phyloP scores from a whole-genome alignment of 2,329 filamentous ascomycete genomes.

The Trichoderma gracile region DNA sequence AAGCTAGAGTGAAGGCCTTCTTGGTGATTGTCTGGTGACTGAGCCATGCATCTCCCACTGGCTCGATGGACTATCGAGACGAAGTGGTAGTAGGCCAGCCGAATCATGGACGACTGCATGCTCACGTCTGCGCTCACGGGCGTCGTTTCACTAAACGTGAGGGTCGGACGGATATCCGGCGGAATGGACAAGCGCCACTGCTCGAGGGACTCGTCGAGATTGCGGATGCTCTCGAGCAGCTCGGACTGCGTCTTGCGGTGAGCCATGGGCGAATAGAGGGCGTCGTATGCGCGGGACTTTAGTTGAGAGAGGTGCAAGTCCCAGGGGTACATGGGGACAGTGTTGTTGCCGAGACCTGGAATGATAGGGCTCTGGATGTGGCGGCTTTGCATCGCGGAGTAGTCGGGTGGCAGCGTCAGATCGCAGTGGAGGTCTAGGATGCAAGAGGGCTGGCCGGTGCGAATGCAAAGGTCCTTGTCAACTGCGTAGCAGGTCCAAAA shows the following conservation, averaged over 20 bases:
- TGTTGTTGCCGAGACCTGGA: background rate
- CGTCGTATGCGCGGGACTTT: background rate
- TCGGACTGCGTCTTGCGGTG: background rate
- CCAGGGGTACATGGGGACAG: constrained; percentile 5
- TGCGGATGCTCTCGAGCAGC: background rate
- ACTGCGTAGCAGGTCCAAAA: constrained; percentile 5
- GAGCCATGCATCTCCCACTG: background rate
- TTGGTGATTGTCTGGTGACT: background rate
- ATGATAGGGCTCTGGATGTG: background rate
- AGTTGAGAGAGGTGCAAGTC: background rate
- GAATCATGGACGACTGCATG: constrained; percentile 7
- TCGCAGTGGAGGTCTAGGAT: background rate
- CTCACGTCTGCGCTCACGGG: background rate
- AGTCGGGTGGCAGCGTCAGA: background rate
- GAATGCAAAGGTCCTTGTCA: background rate
- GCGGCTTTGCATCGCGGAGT: background rate
- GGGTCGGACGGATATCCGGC: background rate
- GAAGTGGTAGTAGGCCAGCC: background rate
- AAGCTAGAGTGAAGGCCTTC: background rate
- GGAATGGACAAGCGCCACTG: background rate
- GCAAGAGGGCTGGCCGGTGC: background rate
- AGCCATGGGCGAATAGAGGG: constrained; percentile 1
- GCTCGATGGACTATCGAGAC: background rate
- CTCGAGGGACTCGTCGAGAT: constrained; percentile 1
- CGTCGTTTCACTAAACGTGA: background rate